Evolutionary conservation across 306 rosid species (phyloP), one percentile per base, ranked within the genome.

Genomic region (Aeschynomene evenia): DNA sequence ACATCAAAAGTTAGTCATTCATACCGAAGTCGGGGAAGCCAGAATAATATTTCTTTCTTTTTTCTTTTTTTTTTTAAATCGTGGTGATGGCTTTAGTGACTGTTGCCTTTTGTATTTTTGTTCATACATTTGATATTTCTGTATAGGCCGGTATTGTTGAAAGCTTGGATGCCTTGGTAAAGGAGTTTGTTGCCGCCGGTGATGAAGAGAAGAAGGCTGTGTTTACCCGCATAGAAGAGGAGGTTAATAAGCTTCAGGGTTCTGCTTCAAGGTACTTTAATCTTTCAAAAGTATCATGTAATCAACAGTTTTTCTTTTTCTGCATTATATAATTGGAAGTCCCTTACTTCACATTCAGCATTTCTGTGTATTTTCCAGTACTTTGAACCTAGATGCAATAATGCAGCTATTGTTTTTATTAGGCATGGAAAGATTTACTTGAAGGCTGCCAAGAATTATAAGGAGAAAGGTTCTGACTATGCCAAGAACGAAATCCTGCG

Each of bases 401-500:
- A 58, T 28, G 34, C 46, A 62, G 71, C 45, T 66, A 12, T 18
- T 62, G 2, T 36, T 56, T 71, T 21, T 53, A 68, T 54, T 50
- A 94, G 99, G 80, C 20, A 81, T 16, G 97, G 99, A 19, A 95
- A 89, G 87, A 84, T 95, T 37, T 95, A 95, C 83, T 9, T 80
- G 82, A 95, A 95, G 80, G 84, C 95, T 68, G 92, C 93, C 77
- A 91, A 87, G 81, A 91, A 72, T 61, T 49, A 62, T 56, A 11
- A 84, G 76, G 92, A 60, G 76, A 95, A 89, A 80, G 99, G 99
- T 66, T 74, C 85, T 28, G 95, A 86, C 54, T 95, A 95, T 71
- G 96, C 99, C 11, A 80, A 87, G 85, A 89, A 89, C 3, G 99
- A 95, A 82, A 82, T 89, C 14, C 88, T 80, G 73, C 85, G 99